These are phyloP conservation scores for Hyaloperonospora arabidopsidis DNA, from an alignment of 352 stramenopile species.

Conservation along the genomic window DNA sequence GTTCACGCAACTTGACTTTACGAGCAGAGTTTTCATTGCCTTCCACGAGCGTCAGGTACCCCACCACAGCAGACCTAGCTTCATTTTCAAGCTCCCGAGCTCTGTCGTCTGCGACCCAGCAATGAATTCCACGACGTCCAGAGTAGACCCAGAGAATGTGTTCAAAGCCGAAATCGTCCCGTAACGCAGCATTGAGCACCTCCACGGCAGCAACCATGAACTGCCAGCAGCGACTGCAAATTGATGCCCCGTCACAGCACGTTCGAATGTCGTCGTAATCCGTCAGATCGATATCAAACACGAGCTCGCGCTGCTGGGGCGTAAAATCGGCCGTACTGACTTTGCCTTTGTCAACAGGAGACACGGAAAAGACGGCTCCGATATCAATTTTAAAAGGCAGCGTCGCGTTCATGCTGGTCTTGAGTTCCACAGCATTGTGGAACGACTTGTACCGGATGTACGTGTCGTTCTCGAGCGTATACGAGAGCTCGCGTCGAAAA, in stretches of 20 bases:
- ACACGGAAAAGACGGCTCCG: constrained; percentile 92
- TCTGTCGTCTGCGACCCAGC: constrained; percentile 96
- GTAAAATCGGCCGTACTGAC: constrained; percentile 83
- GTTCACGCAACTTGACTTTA: constrained; percentile 88
- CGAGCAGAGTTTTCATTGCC: constrained; percentile 83
- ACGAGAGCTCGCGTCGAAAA: constrained; percentile 94
- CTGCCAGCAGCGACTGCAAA: constrained; percentile 94
- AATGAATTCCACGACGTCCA: constrained; percentile 98
- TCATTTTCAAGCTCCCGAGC: constrained; percentile 93
- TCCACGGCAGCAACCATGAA: constrained; percentile 98
- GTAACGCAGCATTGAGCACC: constrained; percentile 86
- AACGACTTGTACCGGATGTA: constrained; percentile 99
- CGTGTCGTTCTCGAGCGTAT: constrained; percentile 97
- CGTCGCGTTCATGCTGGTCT: constrained; percentile 83
- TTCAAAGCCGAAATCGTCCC: constrained; percentile 98
- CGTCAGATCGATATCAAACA: constrained; percentile 99
- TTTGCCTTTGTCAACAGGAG: constrained; percentile 79
- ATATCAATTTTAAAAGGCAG: constrained; percentile 99
- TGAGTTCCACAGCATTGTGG: constrained; percentile 81
- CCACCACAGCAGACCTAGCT: constrained; percentile 91
- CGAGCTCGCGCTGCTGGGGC: constrained; percentile 93
- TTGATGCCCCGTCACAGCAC: constrained; percentile 88
- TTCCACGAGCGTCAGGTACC: constrained; percentile 94
- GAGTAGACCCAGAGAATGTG: constrained; percentile 99
- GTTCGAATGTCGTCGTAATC: constrained; percentile 99